Base-by-base conservation (phyloP, 2,329 filamentous ascomycete species). In the Elsinoe australis region DNA sequence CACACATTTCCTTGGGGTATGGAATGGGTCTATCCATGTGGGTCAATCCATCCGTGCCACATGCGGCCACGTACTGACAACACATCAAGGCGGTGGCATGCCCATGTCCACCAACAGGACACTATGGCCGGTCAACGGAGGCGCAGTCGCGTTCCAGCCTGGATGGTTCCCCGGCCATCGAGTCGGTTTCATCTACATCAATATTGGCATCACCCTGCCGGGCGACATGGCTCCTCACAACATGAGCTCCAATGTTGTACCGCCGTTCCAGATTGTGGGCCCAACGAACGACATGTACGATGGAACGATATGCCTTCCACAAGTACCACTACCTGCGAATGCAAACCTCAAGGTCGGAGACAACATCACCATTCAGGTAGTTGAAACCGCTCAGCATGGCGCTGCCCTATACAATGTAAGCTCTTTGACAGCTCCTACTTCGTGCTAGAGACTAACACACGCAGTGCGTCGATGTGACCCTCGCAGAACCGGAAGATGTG, bases 21-120 rank as follows among this genome's bases (percentile, higher is more conserved):
- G 85, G 85, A 94, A 71, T 95, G 88, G 88, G 80, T 82, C 64
- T 95, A 94, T 71, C 88, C 89, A 66, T 95, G 88, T 95, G 72
- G 70, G 86, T 71, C 7, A 29, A 4, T 10, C 19, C 7, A 2
- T 2, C 21, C 14, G 12, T 5, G 12, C 26, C 28, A n/a, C 22
- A 22, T 3, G 7, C 5, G 17, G 8, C 10, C 22, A 42, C 8
- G 10, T 14, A 21, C 38, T 49, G 38, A 45, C 38, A 26, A 24
- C 8, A 55, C 53, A 14, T 59, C 4, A 10, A 95, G 90, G 90
- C 64, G 92, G 92, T 51, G 92, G 92, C 53, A 80, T 90, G 71
- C 72, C 73, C 38, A 76, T 79, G 29, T 85, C 86, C 0, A 74
- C 68, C 35, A 96, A 98, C 69, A 81, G 90, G 53, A 95, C 92